Base-by-base conservation (phyloP, 768 basidiomycete genomes). In the Tulasnella sp. region DNA sequence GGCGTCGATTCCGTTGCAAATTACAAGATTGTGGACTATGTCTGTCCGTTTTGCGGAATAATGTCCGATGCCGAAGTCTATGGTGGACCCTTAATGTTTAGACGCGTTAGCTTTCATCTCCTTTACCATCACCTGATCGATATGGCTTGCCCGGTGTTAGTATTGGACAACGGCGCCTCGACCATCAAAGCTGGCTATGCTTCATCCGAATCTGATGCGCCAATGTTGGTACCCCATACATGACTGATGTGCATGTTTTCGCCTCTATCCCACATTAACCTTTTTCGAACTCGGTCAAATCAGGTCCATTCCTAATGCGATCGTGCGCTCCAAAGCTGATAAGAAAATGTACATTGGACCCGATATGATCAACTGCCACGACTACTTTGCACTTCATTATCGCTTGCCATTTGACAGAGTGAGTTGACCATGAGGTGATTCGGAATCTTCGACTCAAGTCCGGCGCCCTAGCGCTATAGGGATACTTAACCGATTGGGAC, bases 401-500 rank as follows among this genome's bases (percentile, higher is more conserved):
- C 75, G 89, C 12, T 64, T 90, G 32, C 86, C 92, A 0, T 83
- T 92, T 55, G 92, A 95, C 64, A 81, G 85, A 75, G 92, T 85
- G 64, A 58, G 64, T 55, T 20, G 35, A 34, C 31, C 24, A 37
- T 48, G 24, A 24, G 20, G 22, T 13, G 12, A 20, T 22, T 31
- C 16, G 27, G 37, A 42, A 42, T 42, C 31, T 29, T 51, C 24
- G 19, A 34, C 49, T 39, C 41, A 53, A 31, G 41, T 33, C 20
- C 20, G 20, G 31, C 24, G 22, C 29, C 49, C 41, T 35, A 33
- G 48, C 54, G 48, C 47, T 52, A 29, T 49, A 95, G 92, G 92
- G 92, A 24, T 88, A 83, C 65, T 69, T 93, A 13, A 81, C 87
- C 25, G 90, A 93, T 61, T 98, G 92, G 92, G 91, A 95, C 57